A percentile compares a stretch with the other conserved stretches of the same genome.
phyloP scores from a whole-genome alignment of 2,329 filamentous ascomycete species.

The Erysiphe neolycopersici region DNA sequence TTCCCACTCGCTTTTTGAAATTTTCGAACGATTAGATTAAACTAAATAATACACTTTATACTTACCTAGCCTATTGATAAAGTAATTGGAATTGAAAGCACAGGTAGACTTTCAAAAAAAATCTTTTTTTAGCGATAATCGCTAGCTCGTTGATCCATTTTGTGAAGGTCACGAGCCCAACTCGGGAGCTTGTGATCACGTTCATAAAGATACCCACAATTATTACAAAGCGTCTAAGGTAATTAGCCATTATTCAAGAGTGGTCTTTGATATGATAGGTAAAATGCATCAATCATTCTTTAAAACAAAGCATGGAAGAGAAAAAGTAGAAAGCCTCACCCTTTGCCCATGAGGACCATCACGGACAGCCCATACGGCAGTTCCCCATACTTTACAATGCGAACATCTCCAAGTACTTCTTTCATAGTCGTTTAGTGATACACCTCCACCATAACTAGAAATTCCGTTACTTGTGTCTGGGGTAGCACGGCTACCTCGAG shows the following conservation, averaged over 20 bases:
- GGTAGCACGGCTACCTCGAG: slow-evolving; percentile 47
- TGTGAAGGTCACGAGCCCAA: slow-evolving; percentile 46
- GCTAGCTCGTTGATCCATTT: slow-evolving; percentile 8
- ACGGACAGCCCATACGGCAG: slow-evolving; percentile 79
- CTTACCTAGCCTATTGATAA: too few species aligned
- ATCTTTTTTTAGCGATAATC: slow-evolving; percentile 11
- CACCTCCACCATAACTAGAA: slow-evolving; percentile 26
- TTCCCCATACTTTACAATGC: slow-evolving; percentile 72
- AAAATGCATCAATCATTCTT: not conserved
- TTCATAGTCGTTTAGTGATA: slow-evolving; percentile 48
- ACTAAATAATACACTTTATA: too few species aligned
- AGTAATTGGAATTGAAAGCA: too few species aligned
- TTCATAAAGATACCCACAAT: slow-evolving; percentile 75
- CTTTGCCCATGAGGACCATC: slow-evolving; percentile 68
- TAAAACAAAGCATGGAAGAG: not conserved
- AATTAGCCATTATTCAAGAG: not conserved
- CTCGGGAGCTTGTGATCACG: slow-evolving; percentile 60
- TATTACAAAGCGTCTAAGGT: slow-evolving; percentile 52
- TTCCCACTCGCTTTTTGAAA: too few species aligned
- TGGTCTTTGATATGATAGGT: not conserved
- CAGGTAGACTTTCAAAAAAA: not conserved
- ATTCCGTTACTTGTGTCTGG: slow-evolving; percentile 52
- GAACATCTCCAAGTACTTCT: slow-evolving; percentile 61
- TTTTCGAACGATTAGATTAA: too few species aligned
- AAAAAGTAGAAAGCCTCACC: slow-evolving; percentile 23